These are phyloP conservation scores for Fusarium beomiforme DNA, from an alignment of 2,329 filamentous ascomycete genomes.

Conservation along the genomic window DNA sequence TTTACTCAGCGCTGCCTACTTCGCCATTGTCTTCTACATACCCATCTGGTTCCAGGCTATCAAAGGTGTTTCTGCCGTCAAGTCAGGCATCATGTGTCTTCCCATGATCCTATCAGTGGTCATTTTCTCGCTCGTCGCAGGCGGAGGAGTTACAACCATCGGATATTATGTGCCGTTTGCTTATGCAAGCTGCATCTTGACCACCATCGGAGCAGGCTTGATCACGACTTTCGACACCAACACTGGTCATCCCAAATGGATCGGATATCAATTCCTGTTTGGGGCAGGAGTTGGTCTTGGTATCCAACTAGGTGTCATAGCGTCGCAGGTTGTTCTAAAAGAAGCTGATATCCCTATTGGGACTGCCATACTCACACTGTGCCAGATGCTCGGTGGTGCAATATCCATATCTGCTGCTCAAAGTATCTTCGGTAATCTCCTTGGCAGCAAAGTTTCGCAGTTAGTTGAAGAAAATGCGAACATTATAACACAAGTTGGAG, in stretches of 20 bases:
- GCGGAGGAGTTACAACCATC: background rate
- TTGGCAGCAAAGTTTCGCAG: background rate
- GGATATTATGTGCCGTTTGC: background rate
- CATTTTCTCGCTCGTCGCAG: constrained; percentile 46
- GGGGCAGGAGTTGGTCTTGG: constrained; percentile 55
- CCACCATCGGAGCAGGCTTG: constrained; percentile 51
- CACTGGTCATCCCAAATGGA: constrained; percentile 54
- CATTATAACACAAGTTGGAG: background rate
- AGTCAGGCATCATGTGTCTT: constrained; percentile 54
- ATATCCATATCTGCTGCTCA: background rate
- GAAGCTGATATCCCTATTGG: background rate
- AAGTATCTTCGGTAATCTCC: background rate
- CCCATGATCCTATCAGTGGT: constrained; percentile 54
- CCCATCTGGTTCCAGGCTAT: constrained; percentile 56
- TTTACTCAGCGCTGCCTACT: background rate
- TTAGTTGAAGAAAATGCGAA: background rate
- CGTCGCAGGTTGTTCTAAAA: constrained; percentile 46
- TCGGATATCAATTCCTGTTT: constrained; percentile 60
- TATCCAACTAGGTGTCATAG: constrained; percentile 59
- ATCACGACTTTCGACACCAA: constrained; percentile 51
- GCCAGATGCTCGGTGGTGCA: background rate
- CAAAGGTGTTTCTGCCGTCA: constrained; percentile 48
- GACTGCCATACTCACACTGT: background rate
- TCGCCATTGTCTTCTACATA: constrained; percentile 49
- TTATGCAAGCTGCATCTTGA: background rate